A percentile compares a stretch with the other conserved stretches of the same genome.
Evolutionary conservation across 805 yeast species (phyloP).

Genomic region (Ogataea nitratoaversa): DNA sequence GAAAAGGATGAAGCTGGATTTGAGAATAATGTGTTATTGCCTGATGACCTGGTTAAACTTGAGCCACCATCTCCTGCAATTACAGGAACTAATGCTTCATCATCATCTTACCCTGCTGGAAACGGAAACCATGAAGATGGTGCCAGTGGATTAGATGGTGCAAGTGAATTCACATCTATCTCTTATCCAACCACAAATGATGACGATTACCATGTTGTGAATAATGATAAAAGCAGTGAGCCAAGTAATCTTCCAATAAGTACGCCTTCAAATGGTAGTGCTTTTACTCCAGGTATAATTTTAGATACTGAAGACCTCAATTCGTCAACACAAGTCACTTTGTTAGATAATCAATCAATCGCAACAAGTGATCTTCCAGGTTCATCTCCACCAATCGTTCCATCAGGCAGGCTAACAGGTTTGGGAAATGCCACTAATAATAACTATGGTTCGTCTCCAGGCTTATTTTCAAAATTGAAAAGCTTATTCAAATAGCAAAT

Average conservation of each 20-base stretch:
- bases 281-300: conserved; percentile 1
- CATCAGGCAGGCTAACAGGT: background rate
- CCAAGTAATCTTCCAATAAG: no score
- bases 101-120: background rate
- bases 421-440: background rate
- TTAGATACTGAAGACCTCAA: conserved; percentile 1
- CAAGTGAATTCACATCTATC: conserved; percentile 31
- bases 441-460: background rate
- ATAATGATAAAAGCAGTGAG: no score
- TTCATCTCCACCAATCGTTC: conserved; percentile 1
- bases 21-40: conserved; percentile 47
- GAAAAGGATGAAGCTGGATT: conserved; percentile 42
- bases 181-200: conserved; percentile 23
- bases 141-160: conserved; percentile 18
- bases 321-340: background rate
- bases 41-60: conserved; percentile 23
- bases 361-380: background rate
- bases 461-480: background rate
- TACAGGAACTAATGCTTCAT: background rate
- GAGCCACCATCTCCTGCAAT: conserved; percentile 2
- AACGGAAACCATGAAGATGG: background rate
- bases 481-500: background rate
- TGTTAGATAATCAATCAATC: background rate
- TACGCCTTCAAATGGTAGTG: no score
- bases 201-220: conserved; percentile 4